These are phyloP conservation scores for Penicillium crystallinum DNA, from an alignment of 495 filamentous ascomycete species.

Conservation along the genomic window DNA sequence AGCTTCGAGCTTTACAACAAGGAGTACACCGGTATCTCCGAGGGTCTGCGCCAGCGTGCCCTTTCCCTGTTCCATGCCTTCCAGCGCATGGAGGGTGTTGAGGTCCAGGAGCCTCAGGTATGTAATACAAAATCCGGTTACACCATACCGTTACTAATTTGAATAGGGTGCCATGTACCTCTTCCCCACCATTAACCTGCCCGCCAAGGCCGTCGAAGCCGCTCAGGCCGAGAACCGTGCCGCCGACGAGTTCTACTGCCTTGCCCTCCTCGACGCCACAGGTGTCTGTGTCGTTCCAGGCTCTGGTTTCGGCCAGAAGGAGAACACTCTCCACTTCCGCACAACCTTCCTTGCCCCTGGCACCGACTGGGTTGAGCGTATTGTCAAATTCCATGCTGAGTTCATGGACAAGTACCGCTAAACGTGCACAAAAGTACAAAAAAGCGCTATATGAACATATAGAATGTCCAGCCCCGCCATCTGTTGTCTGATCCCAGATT, in stretches of 20 bases:
- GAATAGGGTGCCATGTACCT: constrained; percentile 91
- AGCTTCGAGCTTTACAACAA: constrained; percentile 74
- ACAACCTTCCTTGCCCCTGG: constrained; percentile 96
- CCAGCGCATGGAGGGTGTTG: constrained; percentile 89
- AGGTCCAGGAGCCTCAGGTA: constrained; percentile 73
- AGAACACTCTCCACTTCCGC: constrained; percentile 86
- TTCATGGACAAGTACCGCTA: constrained; percentile 80
- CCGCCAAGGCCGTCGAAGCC: constrained; percentile 65
- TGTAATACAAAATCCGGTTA: neutral
- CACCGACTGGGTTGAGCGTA: constrained; percentile 86
- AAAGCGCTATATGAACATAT: neutral
- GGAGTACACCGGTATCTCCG: constrained; percentile 77
- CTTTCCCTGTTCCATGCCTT: constrained; percentile 84
- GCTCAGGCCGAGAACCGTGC: constrained; percentile 67
- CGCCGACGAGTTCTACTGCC: constrained; percentile 91
- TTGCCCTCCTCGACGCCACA: constrained; percentile 83
- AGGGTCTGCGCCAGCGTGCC: constrained; percentile 71
- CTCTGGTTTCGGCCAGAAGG: constrained; percentile 88
- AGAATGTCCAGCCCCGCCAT: neutral
- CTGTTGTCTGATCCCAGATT: neutral
- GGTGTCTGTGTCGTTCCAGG: constrained; percentile 95
- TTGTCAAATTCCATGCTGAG: constrained; percentile 82
- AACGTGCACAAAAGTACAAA: constrained; percentile 2
- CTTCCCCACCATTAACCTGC: constrained; percentile 85
- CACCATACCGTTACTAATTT: neutral